phyloP scores from a whole-genome alignment of 257 asterid genomes.

The Gynochthodes officinalis region DNA sequence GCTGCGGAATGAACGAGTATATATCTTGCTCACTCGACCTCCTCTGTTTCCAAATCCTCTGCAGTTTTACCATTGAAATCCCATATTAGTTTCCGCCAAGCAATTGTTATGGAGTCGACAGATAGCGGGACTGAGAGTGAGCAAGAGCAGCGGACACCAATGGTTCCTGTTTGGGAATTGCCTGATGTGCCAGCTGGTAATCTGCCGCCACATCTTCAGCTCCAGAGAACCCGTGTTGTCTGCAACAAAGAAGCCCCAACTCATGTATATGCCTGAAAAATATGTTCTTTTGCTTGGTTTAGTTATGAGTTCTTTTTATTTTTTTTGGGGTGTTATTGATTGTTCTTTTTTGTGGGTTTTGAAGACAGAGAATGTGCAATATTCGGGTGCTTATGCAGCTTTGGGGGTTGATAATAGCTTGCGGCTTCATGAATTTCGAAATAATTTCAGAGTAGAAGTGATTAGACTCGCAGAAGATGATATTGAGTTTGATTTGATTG shows the following conservation, averaged over 20 bases:
- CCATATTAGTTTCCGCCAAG: background rate
- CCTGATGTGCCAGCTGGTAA: constrained; percentile 75
- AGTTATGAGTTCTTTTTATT: background rate
- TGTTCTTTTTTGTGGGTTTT: constrained; percentile 3
- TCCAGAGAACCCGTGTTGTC: constrained; percentile 64
- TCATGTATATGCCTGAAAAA: constrained; percentile 33
- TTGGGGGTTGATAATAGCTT: constrained; percentile 89
- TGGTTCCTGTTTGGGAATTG: constrained; percentile 77
- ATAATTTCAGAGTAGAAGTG: constrained; percentile 64
- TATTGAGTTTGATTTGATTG: constrained; percentile 85
- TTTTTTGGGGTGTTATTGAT: background rate
- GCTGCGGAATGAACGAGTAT: background rate
- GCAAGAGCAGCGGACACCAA: constrained; percentile 22
- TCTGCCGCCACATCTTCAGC: constrained; percentile 63
- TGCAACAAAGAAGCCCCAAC: constrained; percentile 74
- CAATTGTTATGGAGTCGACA: background rate
- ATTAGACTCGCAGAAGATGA: constrained; percentile 53
- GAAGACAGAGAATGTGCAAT: constrained; percentile 66
- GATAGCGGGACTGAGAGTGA: background rate
- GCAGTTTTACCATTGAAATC: no score
- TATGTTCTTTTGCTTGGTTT: background rate
- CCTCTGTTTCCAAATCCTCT: no score
- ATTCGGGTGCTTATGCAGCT: constrained; percentile 79
- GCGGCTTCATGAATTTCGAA: constrained; percentile 55
- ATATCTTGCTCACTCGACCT: no score